These are phyloP conservation scores for Trichoderma sp. DNA, from an alignment of 2,329 filamentous ascomycete genomes.

Conservation along the genomic window DNA sequence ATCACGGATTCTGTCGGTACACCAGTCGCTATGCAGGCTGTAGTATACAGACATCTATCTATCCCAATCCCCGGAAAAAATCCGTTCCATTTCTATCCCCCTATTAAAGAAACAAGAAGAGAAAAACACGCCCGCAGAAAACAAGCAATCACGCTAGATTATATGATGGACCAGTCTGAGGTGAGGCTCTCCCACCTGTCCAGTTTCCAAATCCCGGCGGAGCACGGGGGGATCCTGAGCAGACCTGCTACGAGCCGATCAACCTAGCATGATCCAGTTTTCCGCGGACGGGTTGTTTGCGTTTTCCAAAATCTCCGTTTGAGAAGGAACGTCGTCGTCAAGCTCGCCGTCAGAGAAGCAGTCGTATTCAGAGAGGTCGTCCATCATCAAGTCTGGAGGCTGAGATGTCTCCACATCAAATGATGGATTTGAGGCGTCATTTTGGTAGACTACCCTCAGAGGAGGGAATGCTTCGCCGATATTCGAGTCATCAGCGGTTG, in stretches of 20 bases:
- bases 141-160: constrained; percentile 16
- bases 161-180: constrained; percentile 47
- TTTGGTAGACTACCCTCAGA: constrained; percentile 48
- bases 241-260: constrained; percentile 53
- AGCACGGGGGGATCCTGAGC: constrained; percentile 39
- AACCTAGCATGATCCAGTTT: constrained; percentile 49
- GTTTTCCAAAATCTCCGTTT: constrained; percentile 40
- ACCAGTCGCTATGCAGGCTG: constrained; percentile 19
- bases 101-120: constrained; percentile 1
- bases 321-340: constrained; percentile 39
- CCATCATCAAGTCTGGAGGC: constrained; percentile 42
- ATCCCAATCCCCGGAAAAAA: constrained; percentile 9
- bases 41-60: constrained; percentile 18
- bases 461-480: constrained; percentile 37
- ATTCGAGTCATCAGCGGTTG: constrained; percentile 30
- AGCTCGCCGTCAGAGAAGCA: constrained; percentile 44
- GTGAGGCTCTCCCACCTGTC: constrained; percentile 39
- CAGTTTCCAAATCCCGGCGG: constrained; percentile 35
- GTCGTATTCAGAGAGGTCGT: constrained; percentile 44
- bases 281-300: constrained; percentile 39
- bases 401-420: constrained; percentile 44
- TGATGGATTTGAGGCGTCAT: constrained; percentile 40
- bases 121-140: constrained; percentile 18
- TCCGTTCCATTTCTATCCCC: not conserved
- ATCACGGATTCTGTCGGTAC: constrained; percentile 23